phyloP scores from a whole-genome alignment of 129 eudicot genomes.

The Chrysanthemum lavandulifolium region DNA sequence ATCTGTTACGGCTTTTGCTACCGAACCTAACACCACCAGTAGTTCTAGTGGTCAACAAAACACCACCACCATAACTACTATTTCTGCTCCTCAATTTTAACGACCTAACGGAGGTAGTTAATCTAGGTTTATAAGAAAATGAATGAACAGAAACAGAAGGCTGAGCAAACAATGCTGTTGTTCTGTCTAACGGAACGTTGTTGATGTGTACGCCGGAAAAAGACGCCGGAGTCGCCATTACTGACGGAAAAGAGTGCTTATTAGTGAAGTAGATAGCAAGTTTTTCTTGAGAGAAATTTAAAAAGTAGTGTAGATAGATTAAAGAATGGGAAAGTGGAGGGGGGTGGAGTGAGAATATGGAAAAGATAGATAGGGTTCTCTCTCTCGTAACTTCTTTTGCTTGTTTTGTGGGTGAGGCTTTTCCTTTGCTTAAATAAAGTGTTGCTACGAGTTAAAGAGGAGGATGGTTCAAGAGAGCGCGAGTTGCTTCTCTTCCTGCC shows the following conservation, averaged over 20 bases:
- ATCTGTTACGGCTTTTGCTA: conserved; percentile 25
- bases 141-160: conserved; percentile 38
- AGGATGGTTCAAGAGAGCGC: conserved; percentile 31
- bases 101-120: conserved; percentile 31
- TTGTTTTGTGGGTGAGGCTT: too few species aligned
- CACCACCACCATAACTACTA: background rate
- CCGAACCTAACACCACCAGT: conserved; percentile 20
- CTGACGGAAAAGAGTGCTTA: background rate
- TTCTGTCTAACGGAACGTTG: conserved; percentile 28
- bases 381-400: background rate
- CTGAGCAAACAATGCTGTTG: conserved; percentile 36
- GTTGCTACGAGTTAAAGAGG: background rate
- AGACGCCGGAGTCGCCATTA: conserved; percentile 55
- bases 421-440: too few species aligned
- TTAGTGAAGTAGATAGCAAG: background rate
- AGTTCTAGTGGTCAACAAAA: conserved; percentile 8
- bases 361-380: conserved; percentile 29
- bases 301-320: too few species aligned
- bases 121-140: background rate
- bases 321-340: conserved; percentile 6
- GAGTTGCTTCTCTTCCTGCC: conserved; percentile 14
- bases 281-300: too few species aligned
- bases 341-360: conserved; percentile 39
- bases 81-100: conserved; percentile 32
- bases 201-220: conserved; percentile 36